phyloP scores from a whole-genome alignment of 1,284 basidiomycete genomes.

The Blastosporella zonata region DNA sequence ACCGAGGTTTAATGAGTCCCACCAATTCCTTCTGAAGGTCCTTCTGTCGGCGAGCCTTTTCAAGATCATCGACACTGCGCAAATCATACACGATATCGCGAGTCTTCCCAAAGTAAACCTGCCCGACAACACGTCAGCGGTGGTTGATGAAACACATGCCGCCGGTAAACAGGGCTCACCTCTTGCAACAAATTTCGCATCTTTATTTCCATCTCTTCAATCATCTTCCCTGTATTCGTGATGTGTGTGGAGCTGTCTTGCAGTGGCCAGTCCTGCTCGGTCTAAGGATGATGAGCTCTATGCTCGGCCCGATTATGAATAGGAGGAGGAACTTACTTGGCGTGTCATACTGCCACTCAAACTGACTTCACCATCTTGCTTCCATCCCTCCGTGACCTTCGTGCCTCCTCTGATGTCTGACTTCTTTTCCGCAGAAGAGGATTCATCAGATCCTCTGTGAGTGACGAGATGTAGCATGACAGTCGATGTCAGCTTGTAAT shows the following conservation, averaged over 20 bases:
- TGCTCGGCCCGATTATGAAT: background rate
- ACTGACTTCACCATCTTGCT: slow-evolving; percentile 73
- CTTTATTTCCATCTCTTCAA: slow-evolving; percentile 99
- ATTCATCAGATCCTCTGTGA: slow-evolving; percentile 45
- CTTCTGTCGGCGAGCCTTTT: slow-evolving; percentile 76
- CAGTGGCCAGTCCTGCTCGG: slow-evolving; percentile 83
- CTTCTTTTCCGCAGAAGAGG: slow-evolving; percentile 27
- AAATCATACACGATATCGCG: slow-evolving; percentile 92
- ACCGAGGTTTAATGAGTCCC: slow-evolving; percentile 75
- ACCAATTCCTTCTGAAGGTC: slow-evolving; percentile 93
- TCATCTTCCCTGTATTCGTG: slow-evolving; percentile 88
- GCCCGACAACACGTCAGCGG: slow-evolving; percentile 6
- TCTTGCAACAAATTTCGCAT: slow-evolving; percentile 96
- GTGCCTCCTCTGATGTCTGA: slow-evolving; percentile 34
- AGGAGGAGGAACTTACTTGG: slow-evolving; percentile 59
- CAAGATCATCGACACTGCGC: slow-evolving; percentile 83
- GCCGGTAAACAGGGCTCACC: slow-evolving; percentile 31
- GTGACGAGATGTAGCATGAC: slow-evolving; percentile 94
- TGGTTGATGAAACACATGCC: background rate
- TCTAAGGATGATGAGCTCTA: slow-evolving; percentile 40
- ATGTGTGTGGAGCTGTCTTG: slow-evolving; percentile 82
- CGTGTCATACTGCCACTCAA: slow-evolving; percentile 96
- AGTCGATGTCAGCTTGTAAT: slow-evolving; percentile 97
- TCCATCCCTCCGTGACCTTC: slow-evolving; percentile 42
- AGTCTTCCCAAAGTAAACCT: slow-evolving; percentile 99